Base-by-base conservation (phyloP, 75 land plant species). In the Sequoiadendron giganteum region DNA sequence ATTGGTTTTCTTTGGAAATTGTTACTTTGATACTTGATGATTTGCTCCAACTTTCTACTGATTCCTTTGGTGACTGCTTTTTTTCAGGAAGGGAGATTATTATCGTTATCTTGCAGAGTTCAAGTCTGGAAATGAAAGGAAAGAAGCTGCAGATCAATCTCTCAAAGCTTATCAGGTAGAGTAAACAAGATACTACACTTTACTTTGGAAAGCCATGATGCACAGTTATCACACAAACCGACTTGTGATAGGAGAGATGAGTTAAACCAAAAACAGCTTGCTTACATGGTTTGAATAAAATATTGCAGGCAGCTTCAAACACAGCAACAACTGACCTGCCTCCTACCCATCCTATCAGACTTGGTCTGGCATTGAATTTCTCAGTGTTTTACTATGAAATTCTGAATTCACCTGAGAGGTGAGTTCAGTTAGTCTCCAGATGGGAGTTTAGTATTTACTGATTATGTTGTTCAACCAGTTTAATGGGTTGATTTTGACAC, bases 301-400 rank as follows among this genome's bases (percentile, higher is more conserved):
- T 82, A 45, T 85, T 90, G 90, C 93, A 94, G 95, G 87, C 91
- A 30, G 95, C 96, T 68, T 85, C 96, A 42, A 91, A 84, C 82
- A 90, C 93, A 28, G 97, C 97, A 3, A 92, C 88, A 28, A 86
- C 93, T 25, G 97, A 96, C 48, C 88, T 96, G 56, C 52, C 96
- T 56, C 96, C 97, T 19, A 96, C 97, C 1, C 96, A 96, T 85
- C 97, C 97, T 38, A 96, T 96, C 56, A 88, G 97, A 30, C 83
- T 96, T 88, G 97, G 97, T 25, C 87, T 96, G 92, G 96, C 97
- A 54, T 88, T 96, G 91, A 96, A 96, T 86, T 96, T 94, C 88
- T 96, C 97, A 25, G 97, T 96, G 14, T 96, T 96, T 73, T 93
- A 94, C 87, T 96, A 96, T 87, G 97, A 96, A 88, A 95, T 95